Percentiles rank a stretch among this genome's conserved stretches.
Conservation (phyloP, 768 basidiomycete species). For the Fistulinella prunicolor region DNA sequence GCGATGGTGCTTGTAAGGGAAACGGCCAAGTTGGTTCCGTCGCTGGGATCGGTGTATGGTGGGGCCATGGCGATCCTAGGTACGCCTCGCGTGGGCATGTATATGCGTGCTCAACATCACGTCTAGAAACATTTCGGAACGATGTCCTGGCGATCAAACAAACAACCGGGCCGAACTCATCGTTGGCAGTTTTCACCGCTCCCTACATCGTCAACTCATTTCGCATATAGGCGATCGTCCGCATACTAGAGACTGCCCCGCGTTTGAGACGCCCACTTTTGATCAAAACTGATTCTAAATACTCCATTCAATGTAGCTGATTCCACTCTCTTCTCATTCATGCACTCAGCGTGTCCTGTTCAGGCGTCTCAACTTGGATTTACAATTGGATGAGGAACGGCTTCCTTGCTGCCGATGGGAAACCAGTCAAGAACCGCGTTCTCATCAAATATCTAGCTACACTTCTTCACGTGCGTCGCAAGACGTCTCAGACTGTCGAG, state of each 20-base stretch:
- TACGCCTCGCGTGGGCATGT: conserved; percentile 6
- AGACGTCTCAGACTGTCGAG: conserved; percentile 50
- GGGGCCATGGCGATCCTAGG: conserved; percentile 69
- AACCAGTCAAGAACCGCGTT: conserved; percentile 66
- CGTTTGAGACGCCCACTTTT: conserved; percentile 51
- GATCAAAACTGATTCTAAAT: conserved; percentile 85
- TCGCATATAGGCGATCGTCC: conserved; percentile 76
- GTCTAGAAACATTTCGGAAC: conserved; percentile 75
- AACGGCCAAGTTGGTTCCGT: conserved; percentile 67
- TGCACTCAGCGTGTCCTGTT: conserved; percentile 4
- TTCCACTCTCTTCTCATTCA: conserved; percentile 1
- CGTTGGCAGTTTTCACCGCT: conserved; percentile 41
- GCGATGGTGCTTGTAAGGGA: conserved; percentile 82
- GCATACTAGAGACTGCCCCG: conserved; percentile 74
- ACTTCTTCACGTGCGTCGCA: conserved; percentile 53
- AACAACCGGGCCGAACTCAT: conserved; percentile 89
- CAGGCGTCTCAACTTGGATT: conserved; percentile 72
- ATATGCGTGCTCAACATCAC: neutral
- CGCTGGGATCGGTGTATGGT: conserved; percentile 91
- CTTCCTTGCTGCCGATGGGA: conserved; percentile 46
- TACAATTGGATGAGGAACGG: conserved; percentile 58
- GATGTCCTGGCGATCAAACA: conserved; percentile 80
- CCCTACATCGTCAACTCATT: neutral
- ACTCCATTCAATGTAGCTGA: conserved; percentile 69
- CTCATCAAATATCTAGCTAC: conserved; percentile 70